Evolutionary conservation across 2,329 filamentous ascomycete species (phyloP), one percentile per base, ranked within the genome.

Genomic region (Beauveria rudraprayagi): DNA sequence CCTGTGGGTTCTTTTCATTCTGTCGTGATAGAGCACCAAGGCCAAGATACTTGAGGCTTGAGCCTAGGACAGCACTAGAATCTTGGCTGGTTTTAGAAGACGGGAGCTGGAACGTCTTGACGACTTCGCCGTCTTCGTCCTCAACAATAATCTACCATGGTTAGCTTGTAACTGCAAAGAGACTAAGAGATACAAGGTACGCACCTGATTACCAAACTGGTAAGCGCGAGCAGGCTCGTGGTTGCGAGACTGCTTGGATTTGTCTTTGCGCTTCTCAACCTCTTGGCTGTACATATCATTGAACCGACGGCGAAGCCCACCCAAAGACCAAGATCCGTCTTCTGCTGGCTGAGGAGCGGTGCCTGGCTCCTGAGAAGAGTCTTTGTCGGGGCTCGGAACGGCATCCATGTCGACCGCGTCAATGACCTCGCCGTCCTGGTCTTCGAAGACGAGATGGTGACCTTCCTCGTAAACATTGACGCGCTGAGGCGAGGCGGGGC

Each of bases 401-500:
- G 41, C 41, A 40, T 62, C 47, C 8, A 57, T 8, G n/a, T 63
- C 52, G 19, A 56, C 47, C 6, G 90, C 83, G 19, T 84, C 84
- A 6, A 97, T 71, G 3, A 97, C 92, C 60, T 97, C 92, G 8
- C 93, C 93, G 61, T 96, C 88, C 64, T 87, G 80, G 67, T 96
- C 89, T 73, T 97, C 93, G 61, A 95, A 85, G 7, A 97, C 77
- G 44, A 94, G 82, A 24, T 95, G 75, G 58, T 87, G 72, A 1
- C 92, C 92, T 74, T 97, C 92, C 65, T 92, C 84, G 66, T 88
- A 97, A 0, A 92, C 82, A 64, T 95, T 85, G 10, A 90, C 72
- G 26, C 73, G 69, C 2, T 68, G 66, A 56, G 64, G 53, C 4
- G 61, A 28, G 2, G 19, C 30, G 14, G 50, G 51, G n/a, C 26